These are phyloP conservation scores for Volvariella volvacea DNA, from an alignment of 1,284 basidiomycete genomes.

Conservation along the genomic window DNA sequence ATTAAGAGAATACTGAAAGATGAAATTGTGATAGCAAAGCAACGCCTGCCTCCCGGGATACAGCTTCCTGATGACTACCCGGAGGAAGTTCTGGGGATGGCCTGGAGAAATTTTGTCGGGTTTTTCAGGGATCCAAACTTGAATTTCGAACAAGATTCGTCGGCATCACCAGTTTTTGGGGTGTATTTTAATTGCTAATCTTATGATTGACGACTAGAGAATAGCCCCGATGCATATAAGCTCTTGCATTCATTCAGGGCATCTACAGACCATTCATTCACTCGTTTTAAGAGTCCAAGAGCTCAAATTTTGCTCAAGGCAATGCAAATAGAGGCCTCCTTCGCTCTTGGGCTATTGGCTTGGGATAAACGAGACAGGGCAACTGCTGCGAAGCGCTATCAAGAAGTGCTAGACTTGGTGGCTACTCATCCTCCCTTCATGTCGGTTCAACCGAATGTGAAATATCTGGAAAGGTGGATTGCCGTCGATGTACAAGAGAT, in stretches of 20 bases:
- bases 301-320: slow-evolving; percentile 20
- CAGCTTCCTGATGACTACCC: slow-evolving; percentile 13
- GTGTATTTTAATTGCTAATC: neutral
- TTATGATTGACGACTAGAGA: slow-evolving; percentile 9
- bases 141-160: slow-evolving; percentile 13
- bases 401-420: slow-evolving; percentile 23
- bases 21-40: slow-evolving; percentile 14
- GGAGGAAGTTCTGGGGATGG: slow-evolving; percentile 14
- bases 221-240: slow-evolving; percentile 22
- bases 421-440: slow-evolving; percentile 17
- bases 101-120: slow-evolving; percentile 20
- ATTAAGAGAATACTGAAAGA: slow-evolving; percentile 22
- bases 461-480: slow-evolving; percentile 17
- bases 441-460: slow-evolving; percentile 9
- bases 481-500: slow-evolving; percentile 15
- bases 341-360: slow-evolving; percentile 23
- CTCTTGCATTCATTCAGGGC: slow-evolving; percentile 22
- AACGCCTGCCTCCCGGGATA: slow-evolving; percentile 8
- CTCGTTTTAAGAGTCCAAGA: slow-evolving; percentile 14
- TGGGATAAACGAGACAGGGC: slow-evolving; percentile 24
- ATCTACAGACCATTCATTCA: slow-evolving; percentile 10
- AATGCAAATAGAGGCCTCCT: slow-evolving; percentile 21
- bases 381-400: slow-evolving; percentile 25
- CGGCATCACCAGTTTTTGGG: too few relatives aligned
- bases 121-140: slow-evolving; percentile 9